Evolutionary conservation across 2,329 filamentous ascomycete species (phyloP).

Genomic region (Sporothrix pseudoabietina): DNA sequence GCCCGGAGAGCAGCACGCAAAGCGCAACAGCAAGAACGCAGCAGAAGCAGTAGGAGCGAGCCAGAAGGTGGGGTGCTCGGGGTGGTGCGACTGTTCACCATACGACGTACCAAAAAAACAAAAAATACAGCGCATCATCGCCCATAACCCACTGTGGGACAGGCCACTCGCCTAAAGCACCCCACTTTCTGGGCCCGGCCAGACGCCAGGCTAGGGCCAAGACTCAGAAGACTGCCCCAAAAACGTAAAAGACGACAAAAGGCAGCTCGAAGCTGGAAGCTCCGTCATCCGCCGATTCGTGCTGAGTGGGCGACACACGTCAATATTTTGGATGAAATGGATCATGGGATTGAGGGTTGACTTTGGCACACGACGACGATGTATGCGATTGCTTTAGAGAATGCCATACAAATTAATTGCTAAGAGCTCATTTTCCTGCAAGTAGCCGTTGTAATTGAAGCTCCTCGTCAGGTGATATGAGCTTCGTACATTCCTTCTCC

Average conservation of each 20-base stretch:
- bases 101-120: too few species aligned
- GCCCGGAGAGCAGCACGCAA: background rate
- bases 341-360: background rate
- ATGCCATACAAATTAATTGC: background rate
- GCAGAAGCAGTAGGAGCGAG: background rate
- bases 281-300: constrained; percentile 16
- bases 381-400: background rate
- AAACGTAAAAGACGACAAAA: background rate
- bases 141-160: constrained; percentile 8
- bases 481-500: background rate
- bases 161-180: constrained; percentile 15
- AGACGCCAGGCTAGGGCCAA: constrained; percentile 4
- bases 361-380: background rate
- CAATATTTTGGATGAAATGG: background rate
- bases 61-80: background rate
- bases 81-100: background rate
- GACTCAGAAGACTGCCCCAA: background rate
- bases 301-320: background rate
- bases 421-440: background rate
- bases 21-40: background rate
- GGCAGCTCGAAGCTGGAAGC: background rate
- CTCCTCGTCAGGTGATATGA: background rate
- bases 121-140: background rate
- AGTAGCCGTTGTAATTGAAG: background rate
- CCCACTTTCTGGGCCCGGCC: constrained; percentile 17